A percentile compares a stretch with the other conserved stretches of the same genome.
These are phyloP conservation scores for Apiospora hydei DNA, from an alignment of 2,329 filamentous ascomycete genomes.

Conservation along the genomic window DNA sequence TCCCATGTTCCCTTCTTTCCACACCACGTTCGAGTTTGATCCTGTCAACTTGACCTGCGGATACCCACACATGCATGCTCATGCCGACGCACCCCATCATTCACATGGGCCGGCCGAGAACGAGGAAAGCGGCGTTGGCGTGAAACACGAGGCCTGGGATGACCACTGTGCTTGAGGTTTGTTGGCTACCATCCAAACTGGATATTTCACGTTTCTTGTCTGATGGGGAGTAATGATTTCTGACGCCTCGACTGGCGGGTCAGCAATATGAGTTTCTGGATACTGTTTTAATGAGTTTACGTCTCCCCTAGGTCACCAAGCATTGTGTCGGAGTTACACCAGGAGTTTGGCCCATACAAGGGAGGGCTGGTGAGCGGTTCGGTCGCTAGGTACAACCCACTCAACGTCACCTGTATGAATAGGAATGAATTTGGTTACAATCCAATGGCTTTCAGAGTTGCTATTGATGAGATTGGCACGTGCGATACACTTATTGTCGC, in stretches of 20 bases:
- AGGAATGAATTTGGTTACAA: background rate
- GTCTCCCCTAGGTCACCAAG: background rate
- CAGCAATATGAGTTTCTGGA: background rate
- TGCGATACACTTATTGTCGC: background rate
- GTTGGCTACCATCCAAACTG: background rate
- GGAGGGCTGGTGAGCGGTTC: background rate
- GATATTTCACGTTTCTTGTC: background rate
- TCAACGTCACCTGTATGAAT: background rate
- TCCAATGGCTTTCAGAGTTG: background rate
- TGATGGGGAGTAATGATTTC: background rate
- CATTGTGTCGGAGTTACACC: background rate
- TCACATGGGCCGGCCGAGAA: slow-evolving; percentile 36
- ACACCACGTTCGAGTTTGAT: slow-evolving; percentile 49
- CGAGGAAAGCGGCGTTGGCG: slow-evolving; percentile 38
- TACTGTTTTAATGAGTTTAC: slow-evolving; percentile 17
- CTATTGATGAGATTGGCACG: background rate
- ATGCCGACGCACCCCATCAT: slow-evolving; percentile 36
- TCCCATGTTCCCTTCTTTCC: slow-evolving; percentile 49
- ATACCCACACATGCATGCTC: slow-evolving; percentile 40
- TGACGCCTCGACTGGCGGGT: background rate
- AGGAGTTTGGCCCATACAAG: background rate
- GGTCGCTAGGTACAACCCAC: background rate
- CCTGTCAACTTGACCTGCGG: slow-evolving; percentile 44
- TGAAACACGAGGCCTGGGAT: slow-evolving; percentile 48
- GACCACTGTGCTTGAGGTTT: slow-evolving; percentile 26